Percentiles rank a stretch among this genome's conserved stretches.
Evolutionary conservation across 352 stramenopile genomes (phyloP).

Genomic region (Globisporangium paddicum): DNA sequence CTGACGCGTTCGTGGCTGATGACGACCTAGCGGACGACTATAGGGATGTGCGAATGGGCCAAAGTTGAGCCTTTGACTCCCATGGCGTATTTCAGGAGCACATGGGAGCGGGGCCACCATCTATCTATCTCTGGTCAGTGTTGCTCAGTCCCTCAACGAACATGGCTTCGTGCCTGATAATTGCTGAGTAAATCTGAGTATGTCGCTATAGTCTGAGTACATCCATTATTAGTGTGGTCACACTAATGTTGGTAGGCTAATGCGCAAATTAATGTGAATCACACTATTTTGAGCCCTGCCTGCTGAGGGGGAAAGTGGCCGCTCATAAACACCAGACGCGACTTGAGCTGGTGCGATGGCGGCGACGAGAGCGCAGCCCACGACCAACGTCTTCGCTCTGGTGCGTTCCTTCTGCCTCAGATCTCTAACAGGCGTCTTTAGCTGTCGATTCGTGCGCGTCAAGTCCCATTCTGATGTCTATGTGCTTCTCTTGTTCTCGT

Average conservation of each 20-base stretch:
- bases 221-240: too few relatives aligned
- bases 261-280: neutral
- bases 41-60: too few relatives aligned
- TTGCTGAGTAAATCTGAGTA: too few relatives aligned
- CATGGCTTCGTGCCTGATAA: too few relatives aligned
- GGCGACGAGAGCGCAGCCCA: neutral
- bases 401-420: conserved; percentile 20
- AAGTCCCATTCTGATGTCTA: neutral
- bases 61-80: too few relatives aligned
- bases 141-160: too few relatives aligned
- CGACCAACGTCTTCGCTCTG: conserved; percentile 43
- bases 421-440: neutral
- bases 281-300: neutral
- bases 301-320: neutral
- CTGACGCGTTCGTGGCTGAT: neutral
- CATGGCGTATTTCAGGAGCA: too few relatives aligned
- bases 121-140: too few relatives aligned
- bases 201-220: too few relatives aligned
- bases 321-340: neutral
- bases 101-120: too few relatives aligned
- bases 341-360: neutral
- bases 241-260: too few relatives aligned
- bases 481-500: too few relatives aligned
- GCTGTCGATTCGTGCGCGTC: conserved; percentile 1
- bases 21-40: neutral